Conservation (phyloP, 306 rosid genomes). For the Senna tora region DNA sequence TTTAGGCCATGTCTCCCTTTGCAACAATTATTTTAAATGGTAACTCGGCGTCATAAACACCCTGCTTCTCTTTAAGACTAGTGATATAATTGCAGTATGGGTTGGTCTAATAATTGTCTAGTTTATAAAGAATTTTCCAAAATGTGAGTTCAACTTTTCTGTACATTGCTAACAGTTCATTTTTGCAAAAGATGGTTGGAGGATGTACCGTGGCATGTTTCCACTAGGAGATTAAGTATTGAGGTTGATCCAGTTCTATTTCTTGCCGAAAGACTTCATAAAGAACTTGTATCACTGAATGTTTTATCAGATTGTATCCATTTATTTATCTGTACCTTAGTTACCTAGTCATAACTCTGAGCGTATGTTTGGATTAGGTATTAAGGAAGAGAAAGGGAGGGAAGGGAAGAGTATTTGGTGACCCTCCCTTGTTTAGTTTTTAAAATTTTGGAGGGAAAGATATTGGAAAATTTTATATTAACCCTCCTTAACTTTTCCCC, state of each 20-base stretch:
- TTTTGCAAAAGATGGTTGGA: constrained; percentile 21
- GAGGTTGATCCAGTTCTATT: constrained; percentile 16
- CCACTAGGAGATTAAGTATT: background rate
- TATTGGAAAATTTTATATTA: too few relatives aligned
- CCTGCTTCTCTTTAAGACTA: background rate
- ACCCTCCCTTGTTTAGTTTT: too few relatives aligned
- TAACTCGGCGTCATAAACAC: background rate
- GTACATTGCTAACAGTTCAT: background rate
- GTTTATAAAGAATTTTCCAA: background rate
- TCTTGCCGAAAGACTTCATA: constrained; percentile 13
- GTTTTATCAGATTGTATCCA: constrained; percentile 20
- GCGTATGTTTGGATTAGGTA: too few relatives aligned
- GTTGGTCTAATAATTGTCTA: background rate
- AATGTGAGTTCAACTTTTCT: background rate
- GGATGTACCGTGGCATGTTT: constrained; percentile 16
- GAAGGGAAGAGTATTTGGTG: too few relatives aligned
- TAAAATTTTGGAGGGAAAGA: too few relatives aligned
- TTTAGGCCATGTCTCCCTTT: background rate
- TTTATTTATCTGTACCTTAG: constrained; percentile 11
- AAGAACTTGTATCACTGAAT: constrained; percentile 22
- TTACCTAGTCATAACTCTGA: background rate
- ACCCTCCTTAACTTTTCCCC: too few relatives aligned
- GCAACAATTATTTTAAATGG: background rate
- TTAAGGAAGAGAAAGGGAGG: too few relatives aligned
- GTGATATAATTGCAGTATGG: background rate